A percentile compares a stretch with the other conserved stretches of the same genome.
These are phyloP conservation scores for Pascua sp. DNA, from an alignment of 1,284 basidiomycete genomes.

Conservation along the genomic window DNA sequence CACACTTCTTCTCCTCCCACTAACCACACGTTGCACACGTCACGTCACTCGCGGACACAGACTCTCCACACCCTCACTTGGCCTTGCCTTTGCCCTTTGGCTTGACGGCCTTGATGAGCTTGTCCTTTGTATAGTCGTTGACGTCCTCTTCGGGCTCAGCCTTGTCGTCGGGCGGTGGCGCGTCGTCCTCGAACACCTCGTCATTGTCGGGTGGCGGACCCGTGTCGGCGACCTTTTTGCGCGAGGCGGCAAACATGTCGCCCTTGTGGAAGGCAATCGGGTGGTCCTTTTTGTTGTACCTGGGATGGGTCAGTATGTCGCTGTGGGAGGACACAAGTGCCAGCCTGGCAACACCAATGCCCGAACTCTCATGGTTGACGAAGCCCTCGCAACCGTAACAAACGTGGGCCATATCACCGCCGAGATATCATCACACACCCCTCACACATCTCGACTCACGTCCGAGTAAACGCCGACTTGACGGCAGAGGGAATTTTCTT, in stretches of 20 bases:
- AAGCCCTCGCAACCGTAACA: too few relatives aligned
- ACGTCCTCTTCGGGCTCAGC: conserved; percentile 47
- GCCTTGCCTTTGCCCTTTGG: conserved; percentile 29
- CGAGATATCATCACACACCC: too few relatives aligned
- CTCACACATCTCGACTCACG: conserved; percentile 54
- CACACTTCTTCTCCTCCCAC: too few relatives aligned
- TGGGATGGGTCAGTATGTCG: conserved; percentile 47
- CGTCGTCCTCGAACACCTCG: conserved; percentile 64
- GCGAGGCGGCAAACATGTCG: conserved; percentile 67
- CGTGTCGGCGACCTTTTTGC: conserved; percentile 62
- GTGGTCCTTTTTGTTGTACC: conserved; percentile 77
- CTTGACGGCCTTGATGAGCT: conserved; percentile 56
- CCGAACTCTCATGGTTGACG: too few relatives aligned
- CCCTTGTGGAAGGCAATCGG: conserved; percentile 89
- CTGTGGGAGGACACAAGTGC: too few relatives aligned
- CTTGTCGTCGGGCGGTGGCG: conserved; percentile 47
- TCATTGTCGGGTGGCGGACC: conserved; percentile 80
- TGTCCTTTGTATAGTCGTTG: conserved; percentile 54
- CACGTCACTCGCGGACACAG: too few relatives aligned
- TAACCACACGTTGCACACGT: too few relatives aligned
- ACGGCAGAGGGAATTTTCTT: conserved; percentile 80
- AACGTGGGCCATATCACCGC: too few relatives aligned
- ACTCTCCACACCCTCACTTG: conserved; percentile 1
- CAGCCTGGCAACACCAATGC: too few relatives aligned
- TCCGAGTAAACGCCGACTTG: conserved; percentile 81